Evolutionary conservation across 1,284 basidiomycete species (phyloP), one percentile per base, ranked within the genome.

Genomic region (Apiotrichum laibachii): DNA sequence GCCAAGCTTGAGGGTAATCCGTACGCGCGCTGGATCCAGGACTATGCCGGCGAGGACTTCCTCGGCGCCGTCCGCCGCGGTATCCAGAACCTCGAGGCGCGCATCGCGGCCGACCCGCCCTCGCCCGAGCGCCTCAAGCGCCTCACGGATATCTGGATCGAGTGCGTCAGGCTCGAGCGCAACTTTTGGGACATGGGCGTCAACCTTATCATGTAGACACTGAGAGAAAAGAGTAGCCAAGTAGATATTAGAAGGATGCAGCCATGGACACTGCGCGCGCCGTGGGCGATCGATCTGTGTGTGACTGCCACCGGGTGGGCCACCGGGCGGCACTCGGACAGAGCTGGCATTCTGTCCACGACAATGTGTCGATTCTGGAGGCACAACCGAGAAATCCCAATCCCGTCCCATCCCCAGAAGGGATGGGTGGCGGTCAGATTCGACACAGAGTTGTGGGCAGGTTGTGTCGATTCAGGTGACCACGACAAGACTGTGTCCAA

Each of bases 141-240:
- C 66, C 88, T 93, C 83, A 81, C 82, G 51, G 69, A 77, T 18
- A 85, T 92, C 6, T 97, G 91, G 88, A 82, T 85, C 66, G 84
- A 85, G 60, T 91, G 89, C 68, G 87, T 90, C 0, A 75, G 81
- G 48, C 80, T 97, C 42, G 93, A 97, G 78, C 88, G 85, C 62
- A 85, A 84, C 2, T 96, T 97, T 76, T 97, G 93, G 93, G 89
- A 94, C 37, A 77, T 77, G 76, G 77, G 75, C 2, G 51, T 79
- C 16, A 54, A 62, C 5, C 46, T 44, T 22, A 33, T 22, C 15
- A 40, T 45, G 50, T 62, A 62, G 57, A 50, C 11, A 21, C 4
- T 22, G 16, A 37, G 7, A 44, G 31, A 31, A 43, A 45, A 19
- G 11, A 34, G 22, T 12, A 13, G 26, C 22, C 3, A 33, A 18